Conservation (phyloP, 495 filamentous ascomycete genomes). For the Hypoxylon cercidicola region DNA sequence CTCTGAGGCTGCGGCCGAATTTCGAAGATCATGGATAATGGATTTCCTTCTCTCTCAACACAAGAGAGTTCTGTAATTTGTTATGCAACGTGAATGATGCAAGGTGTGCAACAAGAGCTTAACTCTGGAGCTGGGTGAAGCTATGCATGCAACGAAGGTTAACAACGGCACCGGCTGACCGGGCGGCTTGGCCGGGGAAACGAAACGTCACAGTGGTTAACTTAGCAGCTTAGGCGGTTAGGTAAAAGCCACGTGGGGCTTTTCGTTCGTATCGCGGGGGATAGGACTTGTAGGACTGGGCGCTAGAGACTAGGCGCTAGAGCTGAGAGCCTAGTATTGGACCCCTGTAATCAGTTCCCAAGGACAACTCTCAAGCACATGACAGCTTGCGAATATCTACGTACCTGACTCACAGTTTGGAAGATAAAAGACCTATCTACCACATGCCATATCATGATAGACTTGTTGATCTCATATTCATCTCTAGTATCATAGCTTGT, state of each 20-base stretch:
- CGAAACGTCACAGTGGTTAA: slow-evolving; percentile 27
- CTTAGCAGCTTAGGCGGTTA: neutral
- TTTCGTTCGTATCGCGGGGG: slow-evolving; percentile 32
- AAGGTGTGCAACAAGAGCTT: slow-evolving; percentile 8
- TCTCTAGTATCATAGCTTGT: too few species aligned
- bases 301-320: too few species aligned
- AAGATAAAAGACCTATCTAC: too few species aligned
- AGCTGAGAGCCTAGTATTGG: slow-evolving; percentile 7
- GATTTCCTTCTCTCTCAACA: slow-evolving; percentile 2
- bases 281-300: neutral
- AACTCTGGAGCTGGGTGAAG: slow-evolving; percentile 6
- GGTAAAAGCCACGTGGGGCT: slow-evolving; percentile 39
- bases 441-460: too few species aligned
- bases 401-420: too few species aligned
- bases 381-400: too few species aligned
- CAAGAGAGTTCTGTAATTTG: neutral
- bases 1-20: slow-evolving; percentile 34
- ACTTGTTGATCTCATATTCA: too few species aligned
- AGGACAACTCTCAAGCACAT: neutral
- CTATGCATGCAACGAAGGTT: slow-evolving; percentile 17
- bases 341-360: slow-evolving; percentile 16
- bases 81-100: slow-evolving; percentile 15
- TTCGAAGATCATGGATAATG: slow-evolving; percentile 43
- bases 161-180: slow-evolving; percentile 9
- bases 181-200: slow-evolving; percentile 7